Conservation (phyloP, 768 basidiomycete genomes). For the Lactifluus subvellereus region DNA sequence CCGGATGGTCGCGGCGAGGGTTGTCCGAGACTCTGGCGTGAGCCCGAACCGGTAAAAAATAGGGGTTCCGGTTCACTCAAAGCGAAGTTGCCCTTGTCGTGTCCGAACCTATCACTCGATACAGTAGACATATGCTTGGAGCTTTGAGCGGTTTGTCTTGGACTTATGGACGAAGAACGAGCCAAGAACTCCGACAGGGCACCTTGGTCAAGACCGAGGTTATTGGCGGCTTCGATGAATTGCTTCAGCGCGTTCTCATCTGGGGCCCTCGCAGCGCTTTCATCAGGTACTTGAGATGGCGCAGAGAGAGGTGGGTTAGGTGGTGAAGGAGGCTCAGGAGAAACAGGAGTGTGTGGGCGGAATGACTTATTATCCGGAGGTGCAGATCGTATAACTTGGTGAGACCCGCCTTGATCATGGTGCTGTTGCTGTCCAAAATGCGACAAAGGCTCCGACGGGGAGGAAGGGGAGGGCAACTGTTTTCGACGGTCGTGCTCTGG, state of each 20-base stretch:
- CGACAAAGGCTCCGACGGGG: conserved; percentile 18
- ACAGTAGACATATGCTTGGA: conserved; percentile 40
- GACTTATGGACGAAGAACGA: conserved; percentile 64
- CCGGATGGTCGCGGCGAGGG: conserved; percentile 1
- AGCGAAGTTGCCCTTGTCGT: background rate
- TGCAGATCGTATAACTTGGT: conserved; percentile 14
- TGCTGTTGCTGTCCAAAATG: conserved; percentile 11
- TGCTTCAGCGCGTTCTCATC: conserved; percentile 59
- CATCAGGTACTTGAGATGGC: background rate
- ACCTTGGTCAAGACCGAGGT: conserved; percentile 67
- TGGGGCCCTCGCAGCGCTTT: conserved; percentile 20
- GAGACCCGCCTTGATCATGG: background rate
- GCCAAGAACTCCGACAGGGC: conserved; percentile 65
- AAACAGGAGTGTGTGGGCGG: conserved; percentile 12
- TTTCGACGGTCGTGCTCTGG: conserved; percentile 30
- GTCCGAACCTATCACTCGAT: conserved; percentile 27
- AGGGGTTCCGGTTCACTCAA: conserved; percentile 12
- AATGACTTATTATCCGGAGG: conserved; percentile 23
- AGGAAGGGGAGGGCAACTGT: conserved; percentile 6
- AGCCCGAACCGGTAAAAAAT: conserved; percentile 27
- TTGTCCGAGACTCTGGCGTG: conserved; percentile 20
- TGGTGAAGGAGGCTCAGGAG: conserved; percentile 1
- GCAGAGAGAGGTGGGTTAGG: conserved; percentile 10
- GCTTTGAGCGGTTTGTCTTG: conserved; percentile 42
- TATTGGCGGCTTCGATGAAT: conserved; percentile 68